Base-by-base conservation (phyloP, 2,329 filamentous ascomycete genomes). In the Cladophialophora chaetospira region DNA sequence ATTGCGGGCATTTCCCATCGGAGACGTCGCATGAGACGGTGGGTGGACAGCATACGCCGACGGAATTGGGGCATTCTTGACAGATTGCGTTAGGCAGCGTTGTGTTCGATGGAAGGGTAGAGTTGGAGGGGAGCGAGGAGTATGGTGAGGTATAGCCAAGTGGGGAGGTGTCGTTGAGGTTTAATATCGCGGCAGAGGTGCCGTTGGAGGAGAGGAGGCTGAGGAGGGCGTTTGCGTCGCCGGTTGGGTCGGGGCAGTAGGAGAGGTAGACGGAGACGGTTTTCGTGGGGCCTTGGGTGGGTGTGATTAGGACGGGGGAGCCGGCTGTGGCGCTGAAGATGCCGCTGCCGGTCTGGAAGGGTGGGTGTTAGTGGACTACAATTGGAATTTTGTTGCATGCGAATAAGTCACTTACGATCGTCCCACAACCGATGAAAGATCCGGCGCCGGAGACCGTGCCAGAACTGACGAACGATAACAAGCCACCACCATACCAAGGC, bases 381-480 rank as follows among this genome's bases (percentile, higher is more conserved):
- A 19, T 11, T n/a, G 19, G 17, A 17, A 15, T 25, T 5, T 13
- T 19, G 10, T 19, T 5, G 10, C n/a, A n/a, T n/a, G n/a, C n/a
- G n/a, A n/a, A n/a, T n/a, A n/a, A n/a, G n/a, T 35, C 25, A 25
- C 60, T 25, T 57, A 63, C 61, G 52, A 65, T 28, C 6, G 48
- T 57, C 13, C 63, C 63, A 48, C 61, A 65, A 4, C 63, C 61
- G n/a, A n/a, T 46, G 46, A 65, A 63, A 5, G 47, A 49, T 25
- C 63, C 63, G 25, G 23, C 56, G 29, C 61, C 63, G 11, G 26
- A 53, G 15, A 62, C 48, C 4, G 53, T 61, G 33, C 63, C 63
- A 10, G 56, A 62, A 5, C 58, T 50, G 23, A 63, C 59, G 33
- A 60, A 46, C 19, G 57, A 61, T 5, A 63, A 21, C 28, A 59